Base-by-base conservation (phyloP, 2,329 filamentous ascomycete genomes). In the Fusarium cyanostomum region DNA sequence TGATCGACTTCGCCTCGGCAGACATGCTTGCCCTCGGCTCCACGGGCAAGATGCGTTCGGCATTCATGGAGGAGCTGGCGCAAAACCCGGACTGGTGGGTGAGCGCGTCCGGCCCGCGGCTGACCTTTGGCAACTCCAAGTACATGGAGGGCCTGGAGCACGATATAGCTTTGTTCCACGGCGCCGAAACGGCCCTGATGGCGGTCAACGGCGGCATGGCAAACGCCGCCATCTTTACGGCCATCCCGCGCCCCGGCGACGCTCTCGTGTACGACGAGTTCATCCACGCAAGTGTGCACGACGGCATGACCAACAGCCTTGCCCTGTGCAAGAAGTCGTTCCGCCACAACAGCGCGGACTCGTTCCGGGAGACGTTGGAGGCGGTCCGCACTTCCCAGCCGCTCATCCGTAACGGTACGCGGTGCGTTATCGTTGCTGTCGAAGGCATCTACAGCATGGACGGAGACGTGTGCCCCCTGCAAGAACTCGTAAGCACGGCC, bases 261-360 rank as follows among this genome's bases (percentile, higher is more conserved):
- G 70, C 79, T 1, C 81, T 92, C 16, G 67, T 91, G 0, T 88
- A 88, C 57, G 89, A 92, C 72, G 86, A 86, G 63, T 78, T 86
- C 12, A 84, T 90, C 4, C 89, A 91, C 66, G 89, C 89, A 0
- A 90, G 86, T 71, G 81, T 83, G 1, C 86, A 86, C 56, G 86
- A 89, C 61, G 88, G 88, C 1, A 89, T 90, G 83, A 76, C 79
- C n/a, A 71, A 82, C 5, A 83, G 81, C 10, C 76, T 85, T 7
- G 86, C 87, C 0, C 73, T 75, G 1, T 71, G 75, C 34, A 80
- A 66, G 71, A 49, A 80, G 0, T 21, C 74, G 7, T 85, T 86
- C 68, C 64, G 58, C 2, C 84, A 86, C 66, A 86, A 84, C 62
- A 57, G 63, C 38, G 49, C 59, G 3, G 60, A 66, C n/a, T 71